A percentile compares a stretch with the other conserved stretches of the same genome.
Conservation (phyloP, 192 early-diverging fungal genomes). For the Rhizoclosmatium globosum region DNA sequence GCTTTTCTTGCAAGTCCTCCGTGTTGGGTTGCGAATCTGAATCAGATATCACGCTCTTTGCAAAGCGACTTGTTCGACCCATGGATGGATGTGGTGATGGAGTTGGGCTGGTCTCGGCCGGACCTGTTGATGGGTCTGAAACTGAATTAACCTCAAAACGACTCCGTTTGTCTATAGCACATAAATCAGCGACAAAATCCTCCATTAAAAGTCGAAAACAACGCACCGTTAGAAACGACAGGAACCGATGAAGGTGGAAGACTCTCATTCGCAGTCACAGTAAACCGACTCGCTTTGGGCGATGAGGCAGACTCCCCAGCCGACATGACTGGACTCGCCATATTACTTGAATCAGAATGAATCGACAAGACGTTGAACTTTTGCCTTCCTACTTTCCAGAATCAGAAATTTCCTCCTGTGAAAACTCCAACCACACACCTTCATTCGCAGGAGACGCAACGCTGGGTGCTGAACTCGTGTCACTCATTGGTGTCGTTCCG, state of each 20-base stretch:
- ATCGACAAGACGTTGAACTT: not conserved
- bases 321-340: conserved; percentile 9
- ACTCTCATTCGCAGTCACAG: conserved; percentile 39
- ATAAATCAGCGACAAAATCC: not conserved
- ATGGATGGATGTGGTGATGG: not conserved
- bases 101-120: not conserved
- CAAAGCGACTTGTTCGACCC: not conserved
- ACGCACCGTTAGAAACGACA: not conserved
- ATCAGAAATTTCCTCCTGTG: not conserved
- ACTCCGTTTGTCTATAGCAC: conserved; percentile 26
- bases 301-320: not conserved
- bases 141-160: conserved; percentile 29
- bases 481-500: too few relatives aligned
- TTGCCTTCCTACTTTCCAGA: not conserved
- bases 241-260: too few relatives aligned
- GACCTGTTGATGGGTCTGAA: not conserved
- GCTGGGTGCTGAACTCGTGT: too few relatives aligned
- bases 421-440: too few relatives aligned
- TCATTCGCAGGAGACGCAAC: too few relatives aligned
- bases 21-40: too few relatives aligned
- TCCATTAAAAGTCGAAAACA: not conserved
- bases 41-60: not conserved
- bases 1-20: conserved; percentile 20
- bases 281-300: conserved; percentile 46
- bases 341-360: conserved; percentile 10